A percentile compares a stretch with the other conserved stretches of the same genome.
phyloP scores from a whole-genome alignment of 768 basidiomycete genomes.

The Butyriboletus loyo region DNA sequence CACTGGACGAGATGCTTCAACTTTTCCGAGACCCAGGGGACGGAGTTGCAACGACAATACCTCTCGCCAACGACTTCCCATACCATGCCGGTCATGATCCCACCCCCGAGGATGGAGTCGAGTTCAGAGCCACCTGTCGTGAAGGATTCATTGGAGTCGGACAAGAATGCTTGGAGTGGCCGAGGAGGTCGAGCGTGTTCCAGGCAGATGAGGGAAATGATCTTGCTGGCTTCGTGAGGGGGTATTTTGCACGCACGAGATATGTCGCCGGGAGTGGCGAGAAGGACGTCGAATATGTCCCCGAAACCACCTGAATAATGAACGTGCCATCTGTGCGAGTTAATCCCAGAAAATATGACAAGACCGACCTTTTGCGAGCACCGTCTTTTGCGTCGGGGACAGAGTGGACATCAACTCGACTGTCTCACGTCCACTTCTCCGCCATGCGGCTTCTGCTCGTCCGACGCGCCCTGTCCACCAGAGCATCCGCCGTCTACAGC shows the following conservation, averaged over 20 bases:
- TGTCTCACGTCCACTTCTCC: conserved; percentile 3
- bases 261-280: conserved; percentile 48
- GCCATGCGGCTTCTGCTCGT: conserved; percentile 15
- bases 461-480: conserved; percentile 22
- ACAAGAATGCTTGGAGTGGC: conserved; percentile 39
- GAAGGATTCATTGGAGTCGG: conserved; percentile 45
- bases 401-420: conserved; percentile 19
- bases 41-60: conserved; percentile 37
- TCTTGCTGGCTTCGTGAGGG: conserved; percentile 44
- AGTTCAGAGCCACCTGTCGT: conserved; percentile 73
- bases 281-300: conserved; percentile 48
- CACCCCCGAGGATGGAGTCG: conserved; percentile 73
- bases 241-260: conserved; percentile 55
- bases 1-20: conserved; percentile 45
- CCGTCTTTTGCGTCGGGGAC: conserved; percentile 30
- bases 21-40: neutral
- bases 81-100: conserved; percentile 72
- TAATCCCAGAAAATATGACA: neutral
- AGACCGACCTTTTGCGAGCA: conserved; percentile 38
- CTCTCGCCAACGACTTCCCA: conserved; percentile 92
- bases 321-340: neutral
- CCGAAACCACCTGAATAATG: conserved; percentile 44
- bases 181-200: conserved; percentile 39
- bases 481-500: conserved; percentile 50
- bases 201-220: conserved; percentile 50